A percentile compares a stretch with the other conserved stretches of the same genome.
Evolutionary conservation across 2,329 filamentous ascomycete genomes (phyloP).

Genomic region (Cryphonectria parasitica): DNA sequence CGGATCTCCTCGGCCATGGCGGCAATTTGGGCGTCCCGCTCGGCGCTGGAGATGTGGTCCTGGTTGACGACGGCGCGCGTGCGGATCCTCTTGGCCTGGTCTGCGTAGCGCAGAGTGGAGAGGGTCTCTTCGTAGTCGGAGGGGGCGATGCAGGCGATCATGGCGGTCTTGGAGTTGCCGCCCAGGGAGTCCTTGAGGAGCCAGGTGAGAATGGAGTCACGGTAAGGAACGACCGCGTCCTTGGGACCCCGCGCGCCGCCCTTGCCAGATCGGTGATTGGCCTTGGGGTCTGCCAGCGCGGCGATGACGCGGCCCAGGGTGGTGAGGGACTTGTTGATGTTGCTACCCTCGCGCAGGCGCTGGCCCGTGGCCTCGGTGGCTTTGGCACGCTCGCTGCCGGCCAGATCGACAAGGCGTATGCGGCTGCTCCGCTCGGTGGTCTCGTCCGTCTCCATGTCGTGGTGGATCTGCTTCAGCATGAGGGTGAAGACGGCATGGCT

Average conservation of each 20-base stretch:
- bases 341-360: slow-evolving; percentile 89
- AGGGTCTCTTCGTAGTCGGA: slow-evolving; percentile 97
- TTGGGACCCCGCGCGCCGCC: slow-evolving; percentile 53
- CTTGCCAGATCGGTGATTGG: slow-evolving; percentile 53
- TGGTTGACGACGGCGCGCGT: slow-evolving; percentile 95
- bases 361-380: slow-evolving; percentile 92
- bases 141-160: slow-evolving; percentile 97
- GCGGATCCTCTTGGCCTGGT: slow-evolving; percentile 96
- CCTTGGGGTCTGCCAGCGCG: slow-evolving; percentile 77
- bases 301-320: slow-evolving; percentile 95
- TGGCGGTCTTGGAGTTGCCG: slow-evolving; percentile 97
- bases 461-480: slow-evolving; percentile 96
- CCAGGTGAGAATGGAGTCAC: slow-evolving; percentile 84
- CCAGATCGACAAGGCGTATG: slow-evolving; percentile 92
- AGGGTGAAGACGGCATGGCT: slow-evolving; percentile 98
- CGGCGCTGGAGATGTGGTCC: slow-evolving; percentile 87
- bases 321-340: slow-evolving; percentile 98
- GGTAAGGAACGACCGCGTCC: slow-evolving; percentile 83
- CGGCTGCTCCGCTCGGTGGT: slow-evolving; percentile 93
- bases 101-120: slow-evolving; percentile 92
- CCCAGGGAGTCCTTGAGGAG: slow-evolving; percentile 93
- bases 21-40: slow-evolving; percentile 90
- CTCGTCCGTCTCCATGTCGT: slow-evolving; percentile 96
- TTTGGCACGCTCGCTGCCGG: slow-evolving; percentile 92
- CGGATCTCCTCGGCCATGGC: slow-evolving; percentile 97